phyloP scores from a whole-genome alignment of 306 rosid species.

The Begonia fuchsioides region DNA sequence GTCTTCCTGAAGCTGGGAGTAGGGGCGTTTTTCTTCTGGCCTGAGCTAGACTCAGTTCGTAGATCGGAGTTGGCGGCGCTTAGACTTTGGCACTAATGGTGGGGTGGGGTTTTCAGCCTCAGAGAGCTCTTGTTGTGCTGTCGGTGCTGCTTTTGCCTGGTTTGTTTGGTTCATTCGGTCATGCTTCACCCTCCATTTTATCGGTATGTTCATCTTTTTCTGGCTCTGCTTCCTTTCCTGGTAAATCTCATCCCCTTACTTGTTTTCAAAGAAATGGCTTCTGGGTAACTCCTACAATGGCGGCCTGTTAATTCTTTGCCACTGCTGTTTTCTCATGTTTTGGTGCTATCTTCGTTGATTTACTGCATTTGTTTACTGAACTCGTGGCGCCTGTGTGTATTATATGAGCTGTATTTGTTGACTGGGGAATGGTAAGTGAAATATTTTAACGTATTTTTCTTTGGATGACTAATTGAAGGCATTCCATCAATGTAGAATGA shows the following conservation, averaged over 20 bases:
- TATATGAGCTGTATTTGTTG: too few relatives aligned
- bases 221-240: background rate
- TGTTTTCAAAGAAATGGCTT: background rate
- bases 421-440: too few relatives aligned
- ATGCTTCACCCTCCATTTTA: constrained; percentile 44
- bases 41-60: constrained; percentile 6
- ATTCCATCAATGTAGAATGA: too few relatives aligned
- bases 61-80: constrained; percentile 21
- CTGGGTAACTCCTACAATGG: too few relatives aligned
- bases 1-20: constrained; percentile 4
- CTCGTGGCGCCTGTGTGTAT: too few relatives aligned
- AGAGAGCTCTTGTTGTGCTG: constrained; percentile 28
- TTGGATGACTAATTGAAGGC: too few relatives aligned
- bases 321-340: too few relatives aligned
- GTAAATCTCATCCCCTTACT: background rate
- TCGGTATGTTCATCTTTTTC: constrained; percentile 24
- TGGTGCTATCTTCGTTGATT: too few relatives aligned
- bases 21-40: background rate
- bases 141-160: constrained; percentile 37
- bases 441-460: too few relatives aligned
- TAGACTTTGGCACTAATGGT: constrained; percentile 8
- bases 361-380: too few relatives aligned
- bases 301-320: too few relatives aligned
- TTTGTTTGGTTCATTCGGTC: constrained; percentile 45
- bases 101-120: constrained; percentile 22